Base-by-base conservation (phyloP, 306 rosid species). In the Vigna radiata region DNA sequence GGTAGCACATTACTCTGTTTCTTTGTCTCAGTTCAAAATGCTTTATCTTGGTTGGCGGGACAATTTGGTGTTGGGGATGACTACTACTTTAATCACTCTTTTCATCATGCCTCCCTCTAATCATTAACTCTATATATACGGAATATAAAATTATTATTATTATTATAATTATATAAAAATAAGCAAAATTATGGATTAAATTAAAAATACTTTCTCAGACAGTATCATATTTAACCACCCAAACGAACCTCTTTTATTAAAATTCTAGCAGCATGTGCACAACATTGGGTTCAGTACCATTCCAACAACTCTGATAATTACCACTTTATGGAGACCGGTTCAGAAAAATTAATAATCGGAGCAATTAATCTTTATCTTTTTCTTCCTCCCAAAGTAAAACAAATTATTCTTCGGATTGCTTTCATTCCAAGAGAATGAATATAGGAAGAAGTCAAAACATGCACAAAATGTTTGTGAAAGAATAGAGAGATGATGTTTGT, bases 401-500 rank as follows among this genome's bases (percentile, higher is more conserved):
- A n/a, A n/a, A n/a, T n/a, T n/a, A n/a, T n/a, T n/a, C n/a, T n/a
- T n/a, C 78, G 46, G 6, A 33, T 59, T 59, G 78, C 70, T 59
- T 74, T 69, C 60, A 43, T 27, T 46, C 48, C 47, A 74, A 73
- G 68, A 44, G 68, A 41, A 64, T 19, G 72, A 10, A 75, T 33
- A 25, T 18, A 63, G 33, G 78, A 62, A 58, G n/a, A 63, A 63
- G 64, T 64, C 73, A 49, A n/a, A 68, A 29, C 23, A 55, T 46
- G 7, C 19, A n/a, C 58, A 23, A n/a, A 37, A 75, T 60, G 70
- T 74, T 44, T 72, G 43, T 25, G 27, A 25, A 25, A 25, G 27
- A 23, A 23, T 23, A 23, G 25, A 23, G 2, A 23, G 25, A 60
- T n/a, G 53, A 65, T 71, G 74, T 64, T 64, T 71, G 74, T 64